These are phyloP conservation scores for Globisporangium orthogonon DNA, from an alignment of 352 stramenopile species.

Conservation along the genomic window DNA sequence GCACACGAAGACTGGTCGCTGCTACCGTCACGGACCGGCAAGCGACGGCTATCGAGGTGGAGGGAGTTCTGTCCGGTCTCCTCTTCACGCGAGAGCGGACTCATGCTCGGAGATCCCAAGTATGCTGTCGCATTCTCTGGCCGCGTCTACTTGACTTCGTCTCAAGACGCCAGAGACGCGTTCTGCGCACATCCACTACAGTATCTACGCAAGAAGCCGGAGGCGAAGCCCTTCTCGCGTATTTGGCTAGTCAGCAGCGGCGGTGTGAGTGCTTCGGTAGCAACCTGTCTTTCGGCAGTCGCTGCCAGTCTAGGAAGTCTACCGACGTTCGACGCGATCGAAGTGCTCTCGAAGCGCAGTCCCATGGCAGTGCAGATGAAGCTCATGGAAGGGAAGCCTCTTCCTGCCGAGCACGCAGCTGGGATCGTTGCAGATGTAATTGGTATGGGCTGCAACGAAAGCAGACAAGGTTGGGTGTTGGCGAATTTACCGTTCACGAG, in stretches of 20 bases:
- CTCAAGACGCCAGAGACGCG: conserved; percentile 17
- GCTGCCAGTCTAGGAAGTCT: conserved; percentile 1
- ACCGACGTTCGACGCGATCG: conserved; percentile 19
- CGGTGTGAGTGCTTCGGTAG: neutral
- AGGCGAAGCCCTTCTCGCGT: conserved; percentile 9
- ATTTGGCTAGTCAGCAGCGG: conserved; percentile 37
- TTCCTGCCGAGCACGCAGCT: conserved; percentile 18
- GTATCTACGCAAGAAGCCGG: conserved; percentile 30
- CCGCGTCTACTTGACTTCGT: conserved; percentile 49
- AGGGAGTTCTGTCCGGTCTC: conserved; percentile 56
- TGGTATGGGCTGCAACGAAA: conserved; percentile 2
- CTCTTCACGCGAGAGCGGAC: conserved; percentile 16
- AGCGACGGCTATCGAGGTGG: conserved; percentile 40
- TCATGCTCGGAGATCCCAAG: conserved; percentile 29
- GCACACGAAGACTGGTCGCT: conserved; percentile 1
- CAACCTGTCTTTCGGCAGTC: neutral
- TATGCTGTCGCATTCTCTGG: conserved; percentile 37
- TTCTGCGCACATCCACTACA: conserved; percentile 45
- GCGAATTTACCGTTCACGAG: conserved; percentile 34
- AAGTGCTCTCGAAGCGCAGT: conserved; percentile 20
- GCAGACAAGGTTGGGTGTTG: conserved; percentile 33
- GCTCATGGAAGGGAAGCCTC: conserved; percentile 27
- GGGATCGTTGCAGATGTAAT: conserved; percentile 19
- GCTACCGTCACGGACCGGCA: conserved; percentile 1
- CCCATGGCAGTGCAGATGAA: conserved; percentile 30